These are phyloP conservation scores for Fusarium oligoseptatum DNA, from an alignment of 2,329 filamentous ascomycete species.

Conservation along the genomic window DNA sequence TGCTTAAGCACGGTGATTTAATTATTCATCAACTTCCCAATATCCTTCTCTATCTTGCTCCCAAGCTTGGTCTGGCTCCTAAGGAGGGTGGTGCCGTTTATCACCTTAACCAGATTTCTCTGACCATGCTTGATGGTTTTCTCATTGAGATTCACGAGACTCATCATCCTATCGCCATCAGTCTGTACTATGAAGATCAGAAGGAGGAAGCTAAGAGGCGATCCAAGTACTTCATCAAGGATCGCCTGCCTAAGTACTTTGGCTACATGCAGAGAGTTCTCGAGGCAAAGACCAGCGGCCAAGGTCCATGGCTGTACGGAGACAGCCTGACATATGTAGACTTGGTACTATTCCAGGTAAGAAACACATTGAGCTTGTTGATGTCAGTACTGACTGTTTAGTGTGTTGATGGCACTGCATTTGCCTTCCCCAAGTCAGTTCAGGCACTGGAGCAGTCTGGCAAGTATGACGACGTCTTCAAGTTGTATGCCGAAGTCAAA, in stretches of 20 bases:
- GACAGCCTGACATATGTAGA: slow-evolving; percentile 78
- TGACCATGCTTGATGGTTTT: slow-evolving; percentile 79
- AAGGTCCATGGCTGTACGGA: slow-evolving; percentile 76
- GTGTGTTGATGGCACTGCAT: slow-evolving; percentile 70
- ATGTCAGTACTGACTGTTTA: slow-evolving; percentile 36
- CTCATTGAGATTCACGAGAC: slow-evolving; percentile 80
- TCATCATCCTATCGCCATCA: slow-evolving; percentile 76
- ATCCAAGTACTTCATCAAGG: slow-evolving; percentile 69
- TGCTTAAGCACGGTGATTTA: slow-evolving; percentile 72
- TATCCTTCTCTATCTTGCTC: slow-evolving; percentile 79
- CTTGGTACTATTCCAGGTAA: slow-evolving; percentile 78
- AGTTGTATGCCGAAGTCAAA: slow-evolving; percentile 73
- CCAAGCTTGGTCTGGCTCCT: slow-evolving; percentile 68
- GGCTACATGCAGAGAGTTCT: slow-evolving; percentile 78
- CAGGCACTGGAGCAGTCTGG: slow-evolving; percentile 65
- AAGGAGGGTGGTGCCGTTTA: slow-evolving; percentile 61
- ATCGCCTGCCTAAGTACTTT: slow-evolving; percentile 79
- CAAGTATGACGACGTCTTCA: slow-evolving; percentile 73
- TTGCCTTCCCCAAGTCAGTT: slow-evolving; percentile 79
- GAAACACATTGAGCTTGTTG: slow-evolving; percentile 13
- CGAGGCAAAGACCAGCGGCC: slow-evolving; percentile 64
- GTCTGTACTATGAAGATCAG: slow-evolving; percentile 80
- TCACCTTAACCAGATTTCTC: slow-evolving; percentile 71
- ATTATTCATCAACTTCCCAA: slow-evolving; percentile 78
- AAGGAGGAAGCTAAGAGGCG: slow-evolving; percentile 73